Base-by-base conservation (phyloP, 1,284 basidiomycete genomes). In the Cutaneotrichosporon cutaneum region DNA sequence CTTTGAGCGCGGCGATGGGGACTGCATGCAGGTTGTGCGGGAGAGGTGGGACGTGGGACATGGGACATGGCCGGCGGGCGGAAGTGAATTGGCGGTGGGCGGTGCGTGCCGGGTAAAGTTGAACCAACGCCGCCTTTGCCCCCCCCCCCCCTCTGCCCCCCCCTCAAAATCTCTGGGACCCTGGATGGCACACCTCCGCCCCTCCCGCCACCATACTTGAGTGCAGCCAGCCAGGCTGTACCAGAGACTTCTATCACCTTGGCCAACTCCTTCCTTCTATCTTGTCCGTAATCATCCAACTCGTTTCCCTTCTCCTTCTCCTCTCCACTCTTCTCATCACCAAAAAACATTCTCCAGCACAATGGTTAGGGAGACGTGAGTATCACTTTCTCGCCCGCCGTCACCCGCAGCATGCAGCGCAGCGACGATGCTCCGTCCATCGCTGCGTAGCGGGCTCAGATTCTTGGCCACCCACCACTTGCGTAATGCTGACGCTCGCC, bases 321-420 rank as follows among this genome's bases (percentile, higher is more conserved):
- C 11, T 35, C 63, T 52, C 52, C n/a, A n/a, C 45, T 60, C 44
- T 55, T 48, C 50, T 52, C 27, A 50, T 44, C 59, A 33, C 27
- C 24, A 36, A 50, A 39, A 9, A 24, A 8, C 26, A 16, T 33
- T 54, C 56, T 33, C 51, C 42, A 36, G 27, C 70, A 76, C 48
- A n/a, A 80, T 80, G 80, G 79, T 78, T 53, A 77, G 69, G 67
- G 80, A 81, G 70, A 79, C 79, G 80, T 80, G 64, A 76, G 80
- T 79, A 39, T 22, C 39, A 22, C 39, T 21, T 50, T 30, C 22
- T 16, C 26, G 32, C 44, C 21, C n/a, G 42, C 11, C 24, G 39
- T 26, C 42, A 36, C 32, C 22, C 10, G 4, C 30, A 14, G 14
- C 3, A 26, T 27, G 24, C 48, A n/a, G 26, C 33, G 24, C 48